Base-by-base conservation (phyloP, 352 stramenopile genomes). In the Phytopythium montanum region DNA sequence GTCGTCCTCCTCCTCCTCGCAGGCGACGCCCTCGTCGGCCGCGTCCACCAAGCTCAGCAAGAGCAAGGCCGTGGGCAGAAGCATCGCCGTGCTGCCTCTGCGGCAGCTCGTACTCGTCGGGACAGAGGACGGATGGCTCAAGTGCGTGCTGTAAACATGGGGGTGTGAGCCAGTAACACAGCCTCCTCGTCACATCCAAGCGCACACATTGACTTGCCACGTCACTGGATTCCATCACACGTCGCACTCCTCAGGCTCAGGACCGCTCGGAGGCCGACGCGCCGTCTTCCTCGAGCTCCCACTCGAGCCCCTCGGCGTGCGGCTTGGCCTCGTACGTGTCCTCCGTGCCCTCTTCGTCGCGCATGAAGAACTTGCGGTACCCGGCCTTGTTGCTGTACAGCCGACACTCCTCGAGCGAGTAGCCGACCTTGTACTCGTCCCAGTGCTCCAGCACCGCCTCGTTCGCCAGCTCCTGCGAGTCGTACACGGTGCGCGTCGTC, bases 71-170 rank as follows among this genome's bases (percentile, higher is more conserved):
- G 54, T 69, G 0, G 59, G 59, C 3, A 71, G 85, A 31, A 74
- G 67, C 23, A 25, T 90, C 6, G 72, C 68, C 0, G 61, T 89
- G 49, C 56, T 92, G 19, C 79, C 83, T 0, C 46, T 92, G 25
- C 69, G 83, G 3, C 83, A 89, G 55, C 58, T 90, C 21, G 31
- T 90, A 23, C 41, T 92, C 42, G 26, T 92, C 3, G 80, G 83
- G 18, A 65, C 72, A 1, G 83, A 92, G 2, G 83, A 92, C 53
- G 83, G 83, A 26, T 81, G 73, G 25, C 63, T 92, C 41, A 76
- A 79, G 54, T 81, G 76, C 55, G 61, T 76, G 28, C 25, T 76
- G 5, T 82, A 68, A 57, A 26, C 52, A 34, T 55, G n/a, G 18
- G 12, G 18, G 9, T 39, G 34, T 39, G 18, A 5, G 10, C 5